Evolutionary conservation across 768 basidiomycete genomes (phyloP), one percentile per base, ranked within the genome.

Genomic region (Agrocybe pediades): DNA sequence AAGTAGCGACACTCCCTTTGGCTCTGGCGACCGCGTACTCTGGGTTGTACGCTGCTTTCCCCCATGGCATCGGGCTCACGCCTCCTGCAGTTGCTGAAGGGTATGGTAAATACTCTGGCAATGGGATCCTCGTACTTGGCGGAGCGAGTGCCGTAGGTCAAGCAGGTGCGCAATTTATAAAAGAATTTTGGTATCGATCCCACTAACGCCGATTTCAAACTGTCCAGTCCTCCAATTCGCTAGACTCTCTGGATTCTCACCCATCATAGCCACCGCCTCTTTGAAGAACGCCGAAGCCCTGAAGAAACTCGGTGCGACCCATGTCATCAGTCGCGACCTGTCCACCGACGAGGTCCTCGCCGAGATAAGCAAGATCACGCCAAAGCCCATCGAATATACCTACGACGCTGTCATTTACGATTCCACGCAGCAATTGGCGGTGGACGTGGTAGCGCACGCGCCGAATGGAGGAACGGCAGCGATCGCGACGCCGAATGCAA

Each of bases 141-240:
- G 81, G 81, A 6, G 62, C 74, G 11, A 73, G 74, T 41, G 78
- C 77, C 21, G 75, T 81, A 1, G 81, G 81, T 26, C 78, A 81
- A 68, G 75, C 68, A 29, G 77, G 81, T 78, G 46, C n/a, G 55
- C 47, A 11, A 13, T 25, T 9, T 9, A 3, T 3, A 4, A 15
- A 3, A 11, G n/a, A 13, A 36, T 30, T n/a, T 16, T 4, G 9
- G 15, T 68, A 56, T 9, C 9, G 5, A 41, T 13, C 17, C 9
- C 21, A 6, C 23, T 16, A 2, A 21, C 15, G 7, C 4, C 27
- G 8, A n/a, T 36, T 13, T 30, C 20, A 9, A 8, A 26, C 13
- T 1, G 15, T 2, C 9, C 29, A 62, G 60, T 46, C 25, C 51
- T 62, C 24, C 60, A 62, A 52, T 62, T 78, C 16, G 76, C 76